Percentiles rank a stretch among this genome's conserved stretches.
phyloP scores from a whole-genome alignment of 768 basidiomycete genomes.

The Boletus rubescentipes region DNA sequence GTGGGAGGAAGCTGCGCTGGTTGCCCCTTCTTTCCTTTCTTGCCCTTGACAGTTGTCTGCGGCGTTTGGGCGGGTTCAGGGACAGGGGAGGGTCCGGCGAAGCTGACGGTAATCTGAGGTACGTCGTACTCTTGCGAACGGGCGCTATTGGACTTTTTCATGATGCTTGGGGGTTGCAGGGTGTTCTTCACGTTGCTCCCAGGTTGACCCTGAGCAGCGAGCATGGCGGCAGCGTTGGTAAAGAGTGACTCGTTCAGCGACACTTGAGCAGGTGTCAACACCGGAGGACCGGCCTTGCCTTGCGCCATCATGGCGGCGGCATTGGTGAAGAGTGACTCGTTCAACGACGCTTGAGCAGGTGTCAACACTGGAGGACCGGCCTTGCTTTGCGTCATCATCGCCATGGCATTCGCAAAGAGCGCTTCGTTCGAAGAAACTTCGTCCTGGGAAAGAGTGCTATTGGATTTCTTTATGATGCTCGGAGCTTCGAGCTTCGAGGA shows the following conservation, averaged over 20 bases:
- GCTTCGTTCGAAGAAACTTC: constrained; percentile 26
- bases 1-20: constrained; percentile 10
- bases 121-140: constrained; percentile 28
- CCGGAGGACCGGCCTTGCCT: constrained; percentile 1
- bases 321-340: constrained; percentile 27
- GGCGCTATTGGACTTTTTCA: constrained; percentile 29
- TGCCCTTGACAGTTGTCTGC: constrained; percentile 14
- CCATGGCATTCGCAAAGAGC: constrained; percentile 26
- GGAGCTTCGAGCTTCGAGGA: constrained; percentile 23
- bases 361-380: constrained; percentile 7
- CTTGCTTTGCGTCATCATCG: constrained; percentile 19
- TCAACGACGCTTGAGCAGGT: constrained; percentile 21
- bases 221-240: constrained; percentile 19
- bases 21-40: constrained; percentile 28
- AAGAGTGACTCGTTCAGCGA: constrained; percentile 27
- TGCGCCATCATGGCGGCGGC: constrained; percentile 22
- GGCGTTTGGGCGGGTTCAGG: constrained; percentile 14
- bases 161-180: constrained; percentile 19
- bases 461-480: constrained; percentile 24
- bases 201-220: constrained; percentile 11
- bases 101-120: constrained; percentile 28
- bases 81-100: constrained; percentile 12
- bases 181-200: constrained; percentile 4
- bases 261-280: constrained; percentile 20
- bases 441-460: constrained; percentile 25